A percentile compares a stretch with the other conserved stretches of the same genome.
phyloP scores from a whole-genome alignment of 257 asterid genomes.

The Nicotiana otophora region DNA sequence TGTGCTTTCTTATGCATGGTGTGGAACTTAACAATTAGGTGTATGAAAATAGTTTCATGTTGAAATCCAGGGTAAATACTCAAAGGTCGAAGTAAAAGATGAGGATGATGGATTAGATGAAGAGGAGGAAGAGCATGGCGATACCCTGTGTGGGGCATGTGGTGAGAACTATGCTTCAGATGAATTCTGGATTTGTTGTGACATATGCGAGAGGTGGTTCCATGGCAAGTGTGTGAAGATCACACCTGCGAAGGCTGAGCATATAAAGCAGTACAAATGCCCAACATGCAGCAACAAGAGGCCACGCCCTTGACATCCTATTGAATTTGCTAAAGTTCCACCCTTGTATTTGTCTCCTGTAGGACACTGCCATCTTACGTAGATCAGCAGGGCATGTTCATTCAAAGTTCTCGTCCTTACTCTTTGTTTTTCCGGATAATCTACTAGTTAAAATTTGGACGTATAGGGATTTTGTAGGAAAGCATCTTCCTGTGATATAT shows the following conservation, averaged over 20 bases:
- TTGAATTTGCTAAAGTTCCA: not conserved
- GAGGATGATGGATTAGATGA: constrained; percentile 31
- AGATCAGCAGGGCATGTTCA: constrained; percentile 6
- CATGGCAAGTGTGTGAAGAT: constrained; percentile 82
- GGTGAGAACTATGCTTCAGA: constrained; percentile 57
- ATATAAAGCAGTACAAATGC: constrained; percentile 83
- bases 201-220: constrained; percentile 77
- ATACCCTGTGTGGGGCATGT: constrained; percentile 68
- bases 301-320: constrained; percentile 35
- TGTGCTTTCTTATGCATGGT: not conserved
- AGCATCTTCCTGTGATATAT: constrained; percentile 5
- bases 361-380: not conserved
- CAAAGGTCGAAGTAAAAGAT: constrained; percentile 24
- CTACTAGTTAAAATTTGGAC: not conserved
- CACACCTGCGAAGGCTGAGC: constrained; percentile 81
- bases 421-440: constrained; percentile 6
- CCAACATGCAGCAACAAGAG: constrained; percentile 74
- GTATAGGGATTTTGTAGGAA: constrained; percentile 12
- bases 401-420: not conserved
- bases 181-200: constrained; percentile 79
- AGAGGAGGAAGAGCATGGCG: constrained; percentile 65
- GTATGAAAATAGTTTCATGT: not conserved
- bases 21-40: not conserved
- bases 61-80: constrained; percentile 26
- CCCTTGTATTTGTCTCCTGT: constrained; percentile 1